Evolutionary conservation across 2,329 filamentous ascomycete species (phyloP).

Genomic region (Didymella keratinophila): DNA sequence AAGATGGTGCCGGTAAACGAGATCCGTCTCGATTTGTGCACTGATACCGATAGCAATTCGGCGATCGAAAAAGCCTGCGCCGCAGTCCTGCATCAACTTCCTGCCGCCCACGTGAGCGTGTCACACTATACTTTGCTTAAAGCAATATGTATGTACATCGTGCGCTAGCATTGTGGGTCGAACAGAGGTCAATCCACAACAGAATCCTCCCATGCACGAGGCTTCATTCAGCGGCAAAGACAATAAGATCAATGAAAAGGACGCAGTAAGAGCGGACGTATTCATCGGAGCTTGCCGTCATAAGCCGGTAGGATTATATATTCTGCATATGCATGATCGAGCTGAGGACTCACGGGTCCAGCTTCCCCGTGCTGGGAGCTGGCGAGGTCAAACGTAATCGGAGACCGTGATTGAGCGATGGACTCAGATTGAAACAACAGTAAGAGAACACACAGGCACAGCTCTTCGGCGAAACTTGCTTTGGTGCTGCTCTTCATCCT

Average conservation of each 20-base stretch:
- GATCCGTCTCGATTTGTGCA: conserved; percentile 17
- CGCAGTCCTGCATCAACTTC: background rate
- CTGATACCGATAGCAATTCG: conserved; percentile 2
- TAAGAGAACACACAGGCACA: background rate
- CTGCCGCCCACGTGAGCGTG: background rate
- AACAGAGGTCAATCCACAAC: background rate
- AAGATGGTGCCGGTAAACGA: conserved; percentile 3
- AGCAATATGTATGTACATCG: background rate
- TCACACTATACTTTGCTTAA: background rate
- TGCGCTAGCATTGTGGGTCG: background rate
- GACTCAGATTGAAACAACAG: background rate
- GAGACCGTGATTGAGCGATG: background rate
- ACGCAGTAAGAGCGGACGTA: too few species aligned
- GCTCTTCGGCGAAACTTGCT: background rate
- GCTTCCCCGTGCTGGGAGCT: background rate
- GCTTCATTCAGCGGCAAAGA: background rate
- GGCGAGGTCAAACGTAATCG: background rate
- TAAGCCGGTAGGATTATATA: background rate
- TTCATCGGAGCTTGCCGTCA: background rate
- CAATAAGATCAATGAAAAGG: too few species aligned
- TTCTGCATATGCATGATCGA: background rate
- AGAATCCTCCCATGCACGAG: background rate
- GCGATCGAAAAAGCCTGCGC: conserved; percentile 8
- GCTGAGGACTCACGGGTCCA: background rate
- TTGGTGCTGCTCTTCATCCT: background rate